Conservation (phyloP, 306 rosid genomes). For the Malus orientalis region DNA sequence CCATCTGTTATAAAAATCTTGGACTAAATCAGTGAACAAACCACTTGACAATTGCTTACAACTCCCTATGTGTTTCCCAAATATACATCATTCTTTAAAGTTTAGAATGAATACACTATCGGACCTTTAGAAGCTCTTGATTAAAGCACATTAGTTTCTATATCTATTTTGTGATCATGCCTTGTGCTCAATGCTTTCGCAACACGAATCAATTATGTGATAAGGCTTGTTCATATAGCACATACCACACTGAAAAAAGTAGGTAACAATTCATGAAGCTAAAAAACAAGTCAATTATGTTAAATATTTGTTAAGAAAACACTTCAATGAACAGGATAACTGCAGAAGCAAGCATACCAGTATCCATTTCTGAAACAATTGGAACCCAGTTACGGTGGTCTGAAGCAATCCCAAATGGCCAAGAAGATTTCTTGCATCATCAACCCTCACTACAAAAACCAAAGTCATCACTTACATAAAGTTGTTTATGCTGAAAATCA, state of each 20-base stretch:
- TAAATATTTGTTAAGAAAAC: neutral
- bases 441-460: neutral
- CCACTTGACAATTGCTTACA: neutral
- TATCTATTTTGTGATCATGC: neutral
- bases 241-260: neutral
- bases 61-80: neutral
- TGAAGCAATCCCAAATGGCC: neutral
- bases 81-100: neutral
- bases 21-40: neutral
- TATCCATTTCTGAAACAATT: neutral
- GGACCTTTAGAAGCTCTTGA: neutral
- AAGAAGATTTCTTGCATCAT: neutral
- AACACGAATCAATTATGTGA: neutral
- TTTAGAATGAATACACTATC: neutral
- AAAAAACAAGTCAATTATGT: neutral
- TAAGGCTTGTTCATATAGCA: neutral
- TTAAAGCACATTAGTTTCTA: neutral
- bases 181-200: neutral
- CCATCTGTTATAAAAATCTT: neutral
- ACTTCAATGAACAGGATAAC: neutral
- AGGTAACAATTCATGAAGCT: neutral
- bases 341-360: neutral
- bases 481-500: neutral
- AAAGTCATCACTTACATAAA: neutral
- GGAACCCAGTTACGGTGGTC: neutral